Percentiles rank a stretch among this genome's conserved stretches.
phyloP scores from a whole-genome alignment of 768 basidiomycete species.

The Boletellus ananas region DNA sequence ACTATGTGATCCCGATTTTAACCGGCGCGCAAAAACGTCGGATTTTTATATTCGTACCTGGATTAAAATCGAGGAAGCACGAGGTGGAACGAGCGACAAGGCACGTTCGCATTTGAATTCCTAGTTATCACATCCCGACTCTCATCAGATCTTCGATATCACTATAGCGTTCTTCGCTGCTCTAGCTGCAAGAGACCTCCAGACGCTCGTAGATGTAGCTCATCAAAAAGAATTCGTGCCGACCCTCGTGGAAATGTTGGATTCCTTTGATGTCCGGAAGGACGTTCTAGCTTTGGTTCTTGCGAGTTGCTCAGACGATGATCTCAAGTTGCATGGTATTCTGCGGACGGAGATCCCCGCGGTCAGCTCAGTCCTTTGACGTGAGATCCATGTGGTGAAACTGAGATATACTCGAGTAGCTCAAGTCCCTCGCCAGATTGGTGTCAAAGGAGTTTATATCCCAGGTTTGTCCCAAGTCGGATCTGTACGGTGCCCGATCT shows the following conservation, averaged over 20 bases:
- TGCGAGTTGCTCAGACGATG: slow-evolving; percentile 33
- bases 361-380: slow-evolving; percentile 37
- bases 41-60: slow-evolving; percentile 70
- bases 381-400: not conserved
- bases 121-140: not conserved
- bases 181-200: slow-evolving; percentile 57
- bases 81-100: slow-evolving; percentile 60
- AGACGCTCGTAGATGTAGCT: slow-evolving; percentile 54
- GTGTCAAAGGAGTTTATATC: slow-evolving; percentile 29
- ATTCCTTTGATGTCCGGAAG: slow-evolving; percentile 26
- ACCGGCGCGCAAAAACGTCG: slow-evolving; percentile 73
- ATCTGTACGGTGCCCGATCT: not conserved
- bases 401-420: slow-evolving; percentile 24
- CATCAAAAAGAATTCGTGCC: slow-evolving; percentile 33
- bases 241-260: slow-evolving; percentile 44
- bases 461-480: slow-evolving; percentile 14
- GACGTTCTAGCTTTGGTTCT: slow-evolving; percentile 52
- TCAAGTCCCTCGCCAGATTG: slow-evolving; percentile 34
- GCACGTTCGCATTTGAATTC: slow-evolving; percentile 31
- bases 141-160: slow-evolving; percentile 56
- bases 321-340: slow-evolving; percentile 51
- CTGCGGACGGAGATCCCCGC: slow-evolving; percentile 53
- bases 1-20: slow-evolving; percentile 68
- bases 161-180: slow-evolving; percentile 59
- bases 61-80: slow-evolving; percentile 57